Evolutionary conservation across 1,284 basidiomycete species (phyloP).

Genomic region (Apiotrichum gracile): DNA sequence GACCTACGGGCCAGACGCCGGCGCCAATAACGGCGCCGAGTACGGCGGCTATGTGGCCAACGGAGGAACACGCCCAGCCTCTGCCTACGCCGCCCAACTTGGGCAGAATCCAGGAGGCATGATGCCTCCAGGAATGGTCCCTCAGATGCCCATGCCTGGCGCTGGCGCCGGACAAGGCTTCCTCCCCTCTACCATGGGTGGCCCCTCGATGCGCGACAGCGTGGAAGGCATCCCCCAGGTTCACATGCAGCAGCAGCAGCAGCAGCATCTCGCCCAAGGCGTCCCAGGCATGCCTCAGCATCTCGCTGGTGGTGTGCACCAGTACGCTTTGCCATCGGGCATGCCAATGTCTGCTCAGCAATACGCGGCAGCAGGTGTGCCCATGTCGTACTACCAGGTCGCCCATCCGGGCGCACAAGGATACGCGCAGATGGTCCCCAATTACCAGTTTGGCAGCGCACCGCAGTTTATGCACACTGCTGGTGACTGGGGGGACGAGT

Average conservation of each 20-base stretch:
- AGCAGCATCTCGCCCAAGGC: not conserved
- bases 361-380: not conserved
- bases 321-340: not conserved
- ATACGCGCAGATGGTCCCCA: slow-evolving; percentile 13
- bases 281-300: not conserved
- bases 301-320: not conserved
- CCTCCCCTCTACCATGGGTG: not conserved
- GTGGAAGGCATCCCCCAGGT: slow-evolving; percentile 20
- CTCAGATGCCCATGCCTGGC: slow-evolving; percentile 1
- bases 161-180: not conserved
- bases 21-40: slow-evolving; percentile 9
- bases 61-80: slow-evolving; percentile 1
- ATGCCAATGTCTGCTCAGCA: slow-evolving; percentile 4
- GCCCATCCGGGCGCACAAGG: not conserved
- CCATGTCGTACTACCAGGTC: slow-evolving; percentile 9
- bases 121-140: not conserved
- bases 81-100: not conserved
- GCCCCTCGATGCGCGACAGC: slow-evolving; percentile 16
- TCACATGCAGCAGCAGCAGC: slow-evolving; percentile 7
- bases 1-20: slow-evolving; percentile 8
- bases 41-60: not conserved
- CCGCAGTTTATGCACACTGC: slow-evolving; percentile 12
- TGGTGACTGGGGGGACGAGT: slow-evolving; percentile 25
- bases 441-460: slow-evolving; percentile 10
- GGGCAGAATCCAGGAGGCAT: not conserved